These are phyloP conservation scores for Collybiopsis luxurians DNA, from an alignment of 768 basidiomycete genomes.

Conservation along the genomic window DNA sequence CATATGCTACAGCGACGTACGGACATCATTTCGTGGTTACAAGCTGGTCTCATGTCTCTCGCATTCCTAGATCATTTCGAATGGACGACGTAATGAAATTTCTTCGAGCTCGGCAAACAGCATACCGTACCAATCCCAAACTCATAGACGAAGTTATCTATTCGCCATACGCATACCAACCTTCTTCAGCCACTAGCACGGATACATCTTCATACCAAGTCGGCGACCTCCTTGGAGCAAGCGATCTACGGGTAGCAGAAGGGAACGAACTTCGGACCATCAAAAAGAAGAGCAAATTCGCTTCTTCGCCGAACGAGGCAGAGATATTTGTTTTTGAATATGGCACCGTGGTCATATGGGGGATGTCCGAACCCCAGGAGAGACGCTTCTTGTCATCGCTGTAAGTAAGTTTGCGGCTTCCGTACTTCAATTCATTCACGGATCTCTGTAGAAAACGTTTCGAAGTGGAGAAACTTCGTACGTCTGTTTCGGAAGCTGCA, in stretches of 20 bases:
- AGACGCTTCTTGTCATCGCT: conserved; percentile 86
- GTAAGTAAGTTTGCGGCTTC: conserved; percentile 44
- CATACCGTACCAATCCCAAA: conserved; percentile 85
- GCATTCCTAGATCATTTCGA: conserved; percentile 70
- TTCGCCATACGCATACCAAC: conserved; percentile 85
- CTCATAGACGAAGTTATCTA: conserved; percentile 93
- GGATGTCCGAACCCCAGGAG: conserved; percentile 94
- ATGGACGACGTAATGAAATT: conserved; percentile 87
- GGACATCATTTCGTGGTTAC: conserved; percentile 11
- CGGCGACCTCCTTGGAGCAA: conserved; percentile 77
- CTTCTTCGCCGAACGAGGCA: conserved; percentile 64
- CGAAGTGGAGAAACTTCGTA: conserved; percentile 84
- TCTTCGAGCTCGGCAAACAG: conserved; percentile 75
- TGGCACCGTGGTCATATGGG: conserved; percentile 96
- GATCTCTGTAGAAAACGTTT: conserved; percentile 76
- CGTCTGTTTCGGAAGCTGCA: conserved; percentile 14
- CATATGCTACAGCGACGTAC: conserved; percentile 91
- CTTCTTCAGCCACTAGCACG: conserved; percentile 25
- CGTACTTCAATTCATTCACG: conserved; percentile 10
- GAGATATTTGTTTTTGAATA: conserved; percentile 95
- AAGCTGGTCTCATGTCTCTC: neutral
- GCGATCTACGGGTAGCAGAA: conserved; percentile 52
- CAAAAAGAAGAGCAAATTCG: conserved; percentile 64
- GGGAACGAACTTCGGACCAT: conserved; percentile 29
- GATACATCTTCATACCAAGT: conserved; percentile 13